Conservation (phyloP, 202 grass and related monocot species). For the Brachypodium distachyon region DNA sequence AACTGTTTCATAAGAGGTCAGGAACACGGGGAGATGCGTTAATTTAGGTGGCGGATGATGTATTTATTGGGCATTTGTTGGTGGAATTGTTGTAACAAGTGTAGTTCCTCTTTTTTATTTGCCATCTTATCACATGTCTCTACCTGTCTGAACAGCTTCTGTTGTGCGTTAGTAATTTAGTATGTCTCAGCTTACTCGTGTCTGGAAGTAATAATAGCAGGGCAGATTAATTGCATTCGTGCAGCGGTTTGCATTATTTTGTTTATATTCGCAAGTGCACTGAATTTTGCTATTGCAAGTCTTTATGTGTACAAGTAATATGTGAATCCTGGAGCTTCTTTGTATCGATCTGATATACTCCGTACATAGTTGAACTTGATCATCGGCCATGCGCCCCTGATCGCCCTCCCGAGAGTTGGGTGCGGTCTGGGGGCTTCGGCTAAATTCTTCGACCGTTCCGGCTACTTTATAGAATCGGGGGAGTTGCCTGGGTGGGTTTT, state of each 20-base stretch:
- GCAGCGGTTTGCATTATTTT: background rate
- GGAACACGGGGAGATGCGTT: conserved; percentile 27
- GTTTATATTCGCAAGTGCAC: background rate
- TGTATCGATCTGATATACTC: too few relatives aligned
- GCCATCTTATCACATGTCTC: conserved; percentile 19
- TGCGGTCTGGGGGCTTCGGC: too few relatives aligned
- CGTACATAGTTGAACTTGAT: too few relatives aligned
- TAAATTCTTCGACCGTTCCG: too few relatives aligned
- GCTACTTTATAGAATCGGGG: too few relatives aligned
- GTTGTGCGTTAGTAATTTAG: conserved; percentile 14
- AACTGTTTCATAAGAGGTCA: conserved; percentile 67
- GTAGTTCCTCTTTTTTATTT: conserved; percentile 30
- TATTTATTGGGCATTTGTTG: conserved; percentile 53
- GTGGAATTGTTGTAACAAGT: conserved; percentile 46
- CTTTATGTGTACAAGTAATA: background rate
- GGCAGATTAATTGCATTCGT: background rate
- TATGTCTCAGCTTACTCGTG: background rate
- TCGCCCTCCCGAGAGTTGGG: too few relatives aligned
- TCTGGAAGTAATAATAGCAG: conserved; percentile 28
- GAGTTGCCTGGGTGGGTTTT: too few relatives aligned
- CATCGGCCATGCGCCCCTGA: too few relatives aligned
- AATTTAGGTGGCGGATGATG: conserved; percentile 42
- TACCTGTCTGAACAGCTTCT: background rate
- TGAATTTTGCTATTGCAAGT: background rate
- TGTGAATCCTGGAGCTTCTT: background rate